Base-by-base conservation (phyloP, 2,329 filamentous ascomycete genomes). In the Aspergillus neoniger region DNA sequence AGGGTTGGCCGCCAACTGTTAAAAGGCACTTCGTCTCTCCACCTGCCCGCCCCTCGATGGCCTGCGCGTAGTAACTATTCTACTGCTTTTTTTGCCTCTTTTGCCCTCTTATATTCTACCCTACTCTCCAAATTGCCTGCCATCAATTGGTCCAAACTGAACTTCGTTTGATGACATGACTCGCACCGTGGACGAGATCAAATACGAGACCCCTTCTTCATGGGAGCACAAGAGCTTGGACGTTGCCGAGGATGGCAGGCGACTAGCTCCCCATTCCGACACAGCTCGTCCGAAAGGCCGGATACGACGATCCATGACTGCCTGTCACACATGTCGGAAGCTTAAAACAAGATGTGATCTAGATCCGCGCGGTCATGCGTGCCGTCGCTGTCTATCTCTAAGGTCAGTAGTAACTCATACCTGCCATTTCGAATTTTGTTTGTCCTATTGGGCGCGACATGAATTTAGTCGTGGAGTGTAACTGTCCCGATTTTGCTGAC, bases 251-350 rank as follows among this genome's bases (percentile, higher is more conserved):
- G 68, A 70, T 60, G 62, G 63, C 55, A 62, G 65, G 49, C 62
- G 66, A 64, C 59, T 69, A 17, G 65, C 66, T 50, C 59, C 68
- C 5, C 41, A 55, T 55, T 21, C 53, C 39, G 70, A 73, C 25
- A 38, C 56, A 55, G 47, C 57, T 10, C 69, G 72, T 21, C 72
- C 72, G 10, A 69, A 72, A 56, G 70, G 70, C 21, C 72, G 72
- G 14, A 74, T 75, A 38, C 71, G 72, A 47, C 72, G 73, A 28
- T 74, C 73, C 9, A 74, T 75, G 72, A 75, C 72, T 17, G 73
- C 73, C 7, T 75, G 73, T 65, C 71, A 75, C 65, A 75, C 73
- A 19, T 75, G 73, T 57, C 72, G 73, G 59, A 75, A 75, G 67
- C 68, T 75, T 54, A 75, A 75, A 61, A 75, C 73, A 30, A 67